These are phyloP conservation scores for Mycena alexandri DNA, from an alignment of 768 basidiomycete genomes.

Conservation along the genomic window DNA sequence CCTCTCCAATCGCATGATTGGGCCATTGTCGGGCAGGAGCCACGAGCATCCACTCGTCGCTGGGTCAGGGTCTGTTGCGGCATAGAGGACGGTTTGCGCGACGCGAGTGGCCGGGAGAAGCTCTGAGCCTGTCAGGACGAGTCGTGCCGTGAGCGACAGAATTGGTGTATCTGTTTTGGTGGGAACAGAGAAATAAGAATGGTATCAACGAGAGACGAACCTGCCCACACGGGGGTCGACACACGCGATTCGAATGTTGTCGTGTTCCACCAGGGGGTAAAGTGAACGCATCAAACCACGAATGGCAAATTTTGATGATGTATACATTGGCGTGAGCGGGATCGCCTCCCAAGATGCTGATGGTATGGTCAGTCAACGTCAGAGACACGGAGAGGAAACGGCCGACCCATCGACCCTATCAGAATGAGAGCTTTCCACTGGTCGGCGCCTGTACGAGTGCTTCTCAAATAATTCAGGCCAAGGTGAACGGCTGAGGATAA, in stretches of 20 bases:
- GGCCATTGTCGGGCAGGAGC: conserved; percentile 64
- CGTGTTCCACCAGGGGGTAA: too few species aligned
- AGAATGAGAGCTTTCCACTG: too few species aligned
- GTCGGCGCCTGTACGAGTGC: too few species aligned
- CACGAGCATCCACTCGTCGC: conserved; percentile 61
- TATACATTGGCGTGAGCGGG: too few species aligned
- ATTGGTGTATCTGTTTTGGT: conserved; percentile 60
- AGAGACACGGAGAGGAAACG: too few species aligned
- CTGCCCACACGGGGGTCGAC: conserved; percentile 70
- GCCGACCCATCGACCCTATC: too few species aligned
- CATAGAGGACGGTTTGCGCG: conserved; percentile 65
- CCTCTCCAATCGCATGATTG: too few species aligned
- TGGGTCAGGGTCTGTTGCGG: conserved; percentile 60
- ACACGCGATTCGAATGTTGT: conserved; percentile 59
- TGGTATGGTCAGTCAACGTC: too few species aligned
- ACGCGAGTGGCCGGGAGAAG: conserved; percentile 60
- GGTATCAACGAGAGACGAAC: conserved; percentile 44
- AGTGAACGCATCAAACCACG: too few species aligned
- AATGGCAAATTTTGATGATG: too few species aligned
- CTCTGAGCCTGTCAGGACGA: conserved; percentile 64
- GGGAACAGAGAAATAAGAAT: conserved; percentile 4
- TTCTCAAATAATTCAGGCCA: too few species aligned
- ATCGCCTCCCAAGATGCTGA: too few species aligned
- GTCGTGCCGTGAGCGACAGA: conserved; percentile 52
- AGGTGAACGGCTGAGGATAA: conserved; percentile 60